phyloP scores from a whole-genome alignment of 176 grass and related monocot species.

The Oryza meyeriana region DNA sequence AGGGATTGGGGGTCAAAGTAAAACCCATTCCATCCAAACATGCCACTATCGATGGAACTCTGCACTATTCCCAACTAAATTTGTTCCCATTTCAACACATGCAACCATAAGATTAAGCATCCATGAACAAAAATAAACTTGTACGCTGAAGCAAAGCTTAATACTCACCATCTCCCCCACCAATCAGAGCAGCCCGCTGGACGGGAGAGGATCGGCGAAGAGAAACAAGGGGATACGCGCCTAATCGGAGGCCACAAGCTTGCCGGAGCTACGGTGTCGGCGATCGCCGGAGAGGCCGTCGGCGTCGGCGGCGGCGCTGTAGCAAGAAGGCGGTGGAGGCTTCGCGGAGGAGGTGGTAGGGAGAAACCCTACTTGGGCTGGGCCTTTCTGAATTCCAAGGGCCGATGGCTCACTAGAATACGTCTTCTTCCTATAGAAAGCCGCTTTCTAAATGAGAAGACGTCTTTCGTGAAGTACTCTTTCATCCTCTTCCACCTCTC shows the following conservation, averaged over 20 bases:
- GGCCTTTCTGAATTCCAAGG: background rate
- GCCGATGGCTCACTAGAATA: background rate
- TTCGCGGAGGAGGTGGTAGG: background rate
- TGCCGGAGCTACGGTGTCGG: background rate
- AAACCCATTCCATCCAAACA: background rate
- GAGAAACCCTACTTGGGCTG: slow-evolving; percentile 35
- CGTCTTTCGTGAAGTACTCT: background rate
- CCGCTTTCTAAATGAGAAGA: background rate
- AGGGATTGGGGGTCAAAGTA: background rate
- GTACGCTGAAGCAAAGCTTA: background rate
- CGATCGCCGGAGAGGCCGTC: background rate
- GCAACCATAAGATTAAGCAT: background rate
- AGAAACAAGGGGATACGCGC: background rate
- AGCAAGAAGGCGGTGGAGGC: background rate
- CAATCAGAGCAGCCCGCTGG: background rate
- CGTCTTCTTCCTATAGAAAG: background rate
- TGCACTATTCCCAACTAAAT: background rate
- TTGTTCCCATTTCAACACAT: background rate
- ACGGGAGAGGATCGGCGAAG: background rate
- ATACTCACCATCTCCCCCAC: slow-evolving; percentile 32
- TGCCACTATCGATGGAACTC: background rate
- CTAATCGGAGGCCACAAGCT: background rate
- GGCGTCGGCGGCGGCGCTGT: background rate
- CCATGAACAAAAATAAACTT: background rate
- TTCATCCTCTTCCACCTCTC: background rate